phyloP scores from a whole-genome alignment of 345 rosid genomes.

The Eucalyptus victrix region DNA sequence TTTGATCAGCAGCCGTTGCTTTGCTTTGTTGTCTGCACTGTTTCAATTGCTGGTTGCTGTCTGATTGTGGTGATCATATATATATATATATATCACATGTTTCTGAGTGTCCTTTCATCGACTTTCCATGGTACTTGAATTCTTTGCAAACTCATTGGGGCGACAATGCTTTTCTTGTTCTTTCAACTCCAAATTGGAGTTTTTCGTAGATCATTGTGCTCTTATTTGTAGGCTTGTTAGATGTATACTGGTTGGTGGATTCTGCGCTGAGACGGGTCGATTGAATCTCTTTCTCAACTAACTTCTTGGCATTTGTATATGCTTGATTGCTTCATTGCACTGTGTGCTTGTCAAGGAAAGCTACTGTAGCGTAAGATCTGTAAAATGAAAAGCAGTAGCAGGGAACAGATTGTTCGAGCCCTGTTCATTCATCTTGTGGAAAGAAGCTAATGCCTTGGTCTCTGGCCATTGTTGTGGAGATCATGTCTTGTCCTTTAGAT shows the following conservation, averaged over 20 bases:
- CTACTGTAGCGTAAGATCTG: background rate
- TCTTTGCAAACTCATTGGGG: background rate
- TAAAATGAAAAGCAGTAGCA: background rate
- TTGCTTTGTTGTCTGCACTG: background rate
- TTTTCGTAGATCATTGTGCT: background rate
- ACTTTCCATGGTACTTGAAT: background rate
- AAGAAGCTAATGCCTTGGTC: background rate
- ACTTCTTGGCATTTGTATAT: background rate
- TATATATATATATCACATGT: background rate
- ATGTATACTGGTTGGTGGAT: background rate
- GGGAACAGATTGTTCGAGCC: background rate
- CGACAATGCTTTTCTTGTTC: background rate
- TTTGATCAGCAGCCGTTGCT: background rate
- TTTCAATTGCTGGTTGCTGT: background rate
- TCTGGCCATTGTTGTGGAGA: background rate
- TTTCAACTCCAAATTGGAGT: background rate
- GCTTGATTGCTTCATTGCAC: background rate
- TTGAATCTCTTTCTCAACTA: background rate
- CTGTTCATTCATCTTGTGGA: background rate
- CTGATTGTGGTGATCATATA: background rate
- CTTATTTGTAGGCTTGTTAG: background rate
- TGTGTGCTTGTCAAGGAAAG: background rate
- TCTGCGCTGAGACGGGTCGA: background rate
- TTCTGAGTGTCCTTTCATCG: background rate
- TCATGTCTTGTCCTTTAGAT: background rate